Evolutionary conservation across 495 filamentous ascomycete species (phyloP).

Genomic region (Lophiostoma macrostomum): DNA sequence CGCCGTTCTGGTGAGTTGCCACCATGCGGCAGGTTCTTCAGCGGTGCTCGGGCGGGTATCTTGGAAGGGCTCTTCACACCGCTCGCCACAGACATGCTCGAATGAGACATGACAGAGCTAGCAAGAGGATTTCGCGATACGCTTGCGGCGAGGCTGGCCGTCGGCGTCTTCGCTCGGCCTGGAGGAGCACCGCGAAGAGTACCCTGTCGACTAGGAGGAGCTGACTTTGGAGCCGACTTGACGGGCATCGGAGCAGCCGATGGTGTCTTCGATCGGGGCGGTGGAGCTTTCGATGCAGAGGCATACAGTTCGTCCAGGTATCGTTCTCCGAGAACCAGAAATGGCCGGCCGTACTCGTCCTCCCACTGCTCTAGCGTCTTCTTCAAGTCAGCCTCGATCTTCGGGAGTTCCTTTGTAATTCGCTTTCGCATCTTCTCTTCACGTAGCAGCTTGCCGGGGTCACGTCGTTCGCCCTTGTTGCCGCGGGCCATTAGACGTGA

Average conservation of each 20-base stretch:
- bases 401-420: conserved; percentile 92
- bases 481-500: conserved; percentile 87
- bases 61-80: conserved; percentile 61
- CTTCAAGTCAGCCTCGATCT: conserved; percentile 76
- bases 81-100: conserved; percentile 29
- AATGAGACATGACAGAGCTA: conserved; percentile 38
- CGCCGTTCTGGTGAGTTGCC: conserved; percentile 79
- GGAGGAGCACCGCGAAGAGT: conserved; percentile 55
- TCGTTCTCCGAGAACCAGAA: conserved; percentile 84
- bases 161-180: conserved; percentile 64
- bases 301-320: conserved; percentile 77
- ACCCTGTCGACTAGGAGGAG: conserved; percentile 45
- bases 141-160: conserved; percentile 47
- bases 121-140: conserved; percentile 54
- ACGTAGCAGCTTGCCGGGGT: conserved; percentile 88
- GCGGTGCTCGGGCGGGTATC: conserved; percentile 75
- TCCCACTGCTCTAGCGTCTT: conserved; percentile 85
- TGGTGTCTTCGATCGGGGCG: conserved; percentile 63
- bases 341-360: conserved; percentile 87
- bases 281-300: conserved; percentile 58
- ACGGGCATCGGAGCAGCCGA: conserved; percentile 45
- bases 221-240: conserved; percentile 43
- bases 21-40: conserved; percentile 75
- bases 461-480: conserved; percentile 82
- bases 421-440: conserved; percentile 99